phyloP scores from a whole-genome alignment of 1,284 basidiomycete species.

The Xerocomus amazonicus region DNA sequence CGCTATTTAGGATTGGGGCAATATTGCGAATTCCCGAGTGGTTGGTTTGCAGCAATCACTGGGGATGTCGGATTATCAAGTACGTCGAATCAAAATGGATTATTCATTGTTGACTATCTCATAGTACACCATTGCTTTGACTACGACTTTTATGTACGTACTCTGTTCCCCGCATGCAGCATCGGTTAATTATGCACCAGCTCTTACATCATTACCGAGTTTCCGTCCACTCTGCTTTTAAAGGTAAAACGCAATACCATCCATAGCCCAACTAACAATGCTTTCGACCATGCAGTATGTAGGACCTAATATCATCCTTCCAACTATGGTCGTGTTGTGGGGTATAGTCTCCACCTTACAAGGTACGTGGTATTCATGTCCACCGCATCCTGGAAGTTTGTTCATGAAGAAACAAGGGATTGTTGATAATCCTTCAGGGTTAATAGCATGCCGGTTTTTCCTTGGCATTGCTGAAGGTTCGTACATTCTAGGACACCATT shows the following conservation, averaged over 20 bases:
- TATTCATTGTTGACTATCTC: neutral
- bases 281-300: conserved; percentile 38
- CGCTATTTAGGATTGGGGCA: neutral
- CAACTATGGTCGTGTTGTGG: conserved; percentile 54
- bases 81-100: conserved; percentile 2
- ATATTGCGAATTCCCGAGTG: conserved; percentile 43
- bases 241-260: conserved; percentile 36
- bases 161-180: neutral
- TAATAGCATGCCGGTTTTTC: conserved; percentile 63
- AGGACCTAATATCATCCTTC: conserved; percentile 56
- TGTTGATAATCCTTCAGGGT: conserved; percentile 48
- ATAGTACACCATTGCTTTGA: conserved; percentile 50
- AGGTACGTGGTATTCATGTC: conserved; percentile 34
- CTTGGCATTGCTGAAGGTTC: conserved; percentile 62
- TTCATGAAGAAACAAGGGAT: conserved; percentile 38
- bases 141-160: conserved; percentile 50
- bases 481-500: conserved; percentile 32
- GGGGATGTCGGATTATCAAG: conserved; percentile 47
- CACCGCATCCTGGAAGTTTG: conserved; percentile 1
- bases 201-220: conserved; percentile 54
- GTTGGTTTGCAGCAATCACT: conserved; percentile 55
- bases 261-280: neutral
- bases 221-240: conserved; percentile 58
- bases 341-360: conserved; percentile 55
- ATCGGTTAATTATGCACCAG: conserved; percentile 26